These are phyloP conservation scores for Fusarium pseudonygamai DNA, from an alignment of 2,329 filamentous ascomycete species.

Conservation along the genomic window DNA sequence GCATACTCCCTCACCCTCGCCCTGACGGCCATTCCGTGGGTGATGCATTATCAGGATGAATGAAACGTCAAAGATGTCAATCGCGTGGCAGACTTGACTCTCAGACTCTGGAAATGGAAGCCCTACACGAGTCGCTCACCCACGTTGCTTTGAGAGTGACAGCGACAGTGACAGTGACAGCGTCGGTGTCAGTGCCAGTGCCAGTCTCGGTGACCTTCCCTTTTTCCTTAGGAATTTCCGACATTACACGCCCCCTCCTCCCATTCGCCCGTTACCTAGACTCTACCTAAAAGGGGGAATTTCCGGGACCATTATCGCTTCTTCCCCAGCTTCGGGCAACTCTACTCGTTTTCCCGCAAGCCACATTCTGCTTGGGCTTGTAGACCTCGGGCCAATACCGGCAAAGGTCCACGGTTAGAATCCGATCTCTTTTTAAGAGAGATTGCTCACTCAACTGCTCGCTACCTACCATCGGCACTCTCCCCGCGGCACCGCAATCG, in stretches of 20 bases:
- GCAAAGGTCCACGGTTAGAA: conserved; percentile 3
- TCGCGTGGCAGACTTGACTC: conserved; percentile 27
- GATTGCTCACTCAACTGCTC: not conserved
- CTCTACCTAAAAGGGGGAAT: conserved; percentile 3
- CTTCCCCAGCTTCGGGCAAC: conserved; percentile 26
- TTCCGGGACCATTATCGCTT: not conserved
- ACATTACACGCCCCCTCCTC: conserved; percentile 9
- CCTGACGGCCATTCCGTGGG: conserved; percentile 17
- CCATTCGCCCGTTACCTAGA: not conserved
- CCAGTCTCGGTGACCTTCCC: not conserved
- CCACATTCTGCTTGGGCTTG: not conserved
- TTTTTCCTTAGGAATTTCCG: not conserved
- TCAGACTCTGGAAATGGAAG: not conserved
- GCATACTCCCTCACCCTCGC: not conserved
- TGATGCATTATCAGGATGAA: conserved; percentile 7
- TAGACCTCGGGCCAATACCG: conserved; percentile 10
- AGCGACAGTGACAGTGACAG: not conserved
- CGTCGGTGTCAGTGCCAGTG: not conserved
- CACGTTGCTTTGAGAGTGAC: not conserved
- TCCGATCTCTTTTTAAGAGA: not conserved
- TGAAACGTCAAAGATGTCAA: conserved; percentile 31
- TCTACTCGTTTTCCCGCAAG: not conserved
- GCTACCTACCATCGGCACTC: not conserved
- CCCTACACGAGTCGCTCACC: conserved; percentile 24
- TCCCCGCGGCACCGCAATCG: conserved; percentile 20